Percentiles rank a stretch among this genome's conserved stretches.
Evolutionary conservation across 2,329 filamentous ascomycete species (phyloP).

Genomic region (Aspergillus fumigatus): DNA sequence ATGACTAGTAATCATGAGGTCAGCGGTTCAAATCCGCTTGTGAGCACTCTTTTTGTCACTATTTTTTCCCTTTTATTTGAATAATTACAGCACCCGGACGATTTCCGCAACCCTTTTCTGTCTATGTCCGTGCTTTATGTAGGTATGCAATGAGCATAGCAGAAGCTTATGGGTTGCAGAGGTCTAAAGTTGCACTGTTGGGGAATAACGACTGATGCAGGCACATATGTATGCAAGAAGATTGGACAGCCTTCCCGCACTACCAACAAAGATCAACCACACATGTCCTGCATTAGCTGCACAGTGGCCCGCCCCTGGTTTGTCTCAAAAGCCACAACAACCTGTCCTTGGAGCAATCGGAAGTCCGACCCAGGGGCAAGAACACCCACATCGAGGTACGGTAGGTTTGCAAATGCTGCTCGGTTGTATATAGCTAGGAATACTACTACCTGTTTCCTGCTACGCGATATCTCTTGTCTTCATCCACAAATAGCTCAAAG

Average conservation of each 20-base stretch:
- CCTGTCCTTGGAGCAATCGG: not conserved
- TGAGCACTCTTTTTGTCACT: slow-evolving; percentile 18
- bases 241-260: not conserved
- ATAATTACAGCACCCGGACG: too few species aligned
- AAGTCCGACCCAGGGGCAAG: not conserved
- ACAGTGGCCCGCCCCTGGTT: not conserved
- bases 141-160: not conserved
- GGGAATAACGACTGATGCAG: not conserved
- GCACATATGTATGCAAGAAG: not conserved
- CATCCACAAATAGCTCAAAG: not conserved
- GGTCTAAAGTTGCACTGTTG: too few species aligned
- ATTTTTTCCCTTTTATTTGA: too few species aligned
- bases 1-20: slow-evolving; percentile 36
- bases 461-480: not conserved
- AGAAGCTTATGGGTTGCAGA: not conserved
- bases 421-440: not conserved
- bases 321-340: not conserved
- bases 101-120: too few species aligned
- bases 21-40: slow-evolving; percentile 33
- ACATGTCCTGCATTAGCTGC: not conserved
- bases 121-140: not conserved
- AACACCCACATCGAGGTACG: not conserved
- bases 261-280: not conserved
- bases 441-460: not conserved
- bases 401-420: not conserved